Percentiles rank a stretch among this genome's conserved stretches.
Evolutionary conservation across 176 grass and related monocot genomes (phyloP).

Genomic region (Canna indica): DNA sequence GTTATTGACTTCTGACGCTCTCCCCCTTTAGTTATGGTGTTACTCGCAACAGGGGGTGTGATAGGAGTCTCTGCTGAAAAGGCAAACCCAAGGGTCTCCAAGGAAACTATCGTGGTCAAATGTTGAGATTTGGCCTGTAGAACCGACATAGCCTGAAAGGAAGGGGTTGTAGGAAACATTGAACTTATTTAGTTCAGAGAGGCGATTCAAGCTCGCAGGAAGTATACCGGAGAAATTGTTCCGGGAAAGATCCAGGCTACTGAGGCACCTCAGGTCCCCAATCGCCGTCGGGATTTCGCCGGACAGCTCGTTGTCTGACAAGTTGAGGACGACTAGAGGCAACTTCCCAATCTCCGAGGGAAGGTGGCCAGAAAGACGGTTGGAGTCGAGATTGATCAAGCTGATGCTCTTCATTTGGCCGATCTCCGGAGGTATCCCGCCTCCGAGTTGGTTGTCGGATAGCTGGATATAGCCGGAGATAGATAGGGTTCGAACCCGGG

Average conservation of each 20-base stretch:
- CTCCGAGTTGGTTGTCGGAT: conserved; percentile 54
- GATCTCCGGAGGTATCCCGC: conserved; percentile 40
- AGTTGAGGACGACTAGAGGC: conserved; percentile 67
- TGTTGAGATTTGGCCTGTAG: conserved; percentile 34
- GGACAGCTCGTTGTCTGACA: conserved; percentile 53
- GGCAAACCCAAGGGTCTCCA: conserved; percentile 53
- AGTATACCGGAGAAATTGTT: conserved; percentile 86
- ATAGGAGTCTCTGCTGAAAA: neutral
- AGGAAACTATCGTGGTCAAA: conserved; percentile 67
- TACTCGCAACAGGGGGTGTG: no score
- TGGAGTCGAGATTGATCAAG: conserved; percentile 58
- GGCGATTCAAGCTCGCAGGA: conserved; percentile 40
- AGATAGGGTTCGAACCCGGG: conserved; percentile 33
- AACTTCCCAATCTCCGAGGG: conserved; percentile 37
- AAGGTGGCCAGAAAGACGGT: conserved; percentile 38
- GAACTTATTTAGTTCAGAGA: conserved; percentile 51
- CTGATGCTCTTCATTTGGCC: conserved; percentile 50
- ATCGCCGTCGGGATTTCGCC: conserved; percentile 54
- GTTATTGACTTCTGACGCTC: no score
- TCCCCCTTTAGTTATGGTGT: no score
- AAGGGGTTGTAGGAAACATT: conserved; percentile 74
- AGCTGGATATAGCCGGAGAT: conserved; percentile 73
- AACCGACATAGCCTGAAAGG: conserved; percentile 38
- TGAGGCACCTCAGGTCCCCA: conserved; percentile 45
- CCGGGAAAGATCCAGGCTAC: conserved; percentile 49